Evolutionary conservation across 495 filamentous ascomycete species (phyloP).

Genomic region (Ascobolus immersus): DNA sequence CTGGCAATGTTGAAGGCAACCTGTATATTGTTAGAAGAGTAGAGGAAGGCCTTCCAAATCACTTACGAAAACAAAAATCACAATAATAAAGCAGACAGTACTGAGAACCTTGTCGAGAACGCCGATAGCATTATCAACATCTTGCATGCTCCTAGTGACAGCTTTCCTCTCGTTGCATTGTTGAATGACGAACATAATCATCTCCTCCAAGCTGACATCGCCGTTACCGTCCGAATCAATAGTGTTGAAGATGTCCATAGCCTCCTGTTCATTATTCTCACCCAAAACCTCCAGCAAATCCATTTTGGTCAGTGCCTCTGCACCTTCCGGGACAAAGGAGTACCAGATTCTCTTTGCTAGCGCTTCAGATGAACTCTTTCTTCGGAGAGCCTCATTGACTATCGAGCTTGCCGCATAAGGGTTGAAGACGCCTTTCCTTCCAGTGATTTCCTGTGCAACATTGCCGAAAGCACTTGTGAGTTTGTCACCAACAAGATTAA

Average conservation of each 20-base stretch:
- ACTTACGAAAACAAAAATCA: slow-evolving; percentile 63
- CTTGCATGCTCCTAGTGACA: slow-evolving; percentile 77
- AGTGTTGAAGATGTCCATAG: slow-evolving; percentile 53
- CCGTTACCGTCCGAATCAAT: slow-evolving; percentile 78
- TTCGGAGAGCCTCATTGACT: slow-evolving; percentile 69
- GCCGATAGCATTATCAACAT: slow-evolving; percentile 81
- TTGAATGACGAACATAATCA: slow-evolving; percentile 66
- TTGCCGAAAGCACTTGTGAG: slow-evolving; percentile 81
- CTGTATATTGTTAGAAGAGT: slow-evolving; percentile 11
- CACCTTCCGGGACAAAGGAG: slow-evolving; percentile 84
- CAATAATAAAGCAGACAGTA: slow-evolving; percentile 51
- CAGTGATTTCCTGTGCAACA: slow-evolving; percentile 76
- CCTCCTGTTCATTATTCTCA: slow-evolving; percentile 37
- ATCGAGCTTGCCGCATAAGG: slow-evolving; percentile 67
- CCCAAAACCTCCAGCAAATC: slow-evolving; percentile 79
- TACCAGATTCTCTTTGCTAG: slow-evolving; percentile 86
- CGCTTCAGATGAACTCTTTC: slow-evolving; percentile 55
- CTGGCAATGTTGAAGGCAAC: slow-evolving; percentile 65
- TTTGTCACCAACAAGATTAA: slow-evolving; percentile 69
- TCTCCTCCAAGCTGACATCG: slow-evolving; percentile 83
- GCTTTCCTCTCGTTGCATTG: slow-evolving; percentile 60
- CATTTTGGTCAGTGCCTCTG: slow-evolving; percentile 48
- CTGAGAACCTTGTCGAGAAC: slow-evolving; percentile 68
- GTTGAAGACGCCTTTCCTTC: slow-evolving; percentile 71
- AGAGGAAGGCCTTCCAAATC: too few species aligned